Conservation (phyloP, 345 rosid species). For the Salix udensis region DNA sequence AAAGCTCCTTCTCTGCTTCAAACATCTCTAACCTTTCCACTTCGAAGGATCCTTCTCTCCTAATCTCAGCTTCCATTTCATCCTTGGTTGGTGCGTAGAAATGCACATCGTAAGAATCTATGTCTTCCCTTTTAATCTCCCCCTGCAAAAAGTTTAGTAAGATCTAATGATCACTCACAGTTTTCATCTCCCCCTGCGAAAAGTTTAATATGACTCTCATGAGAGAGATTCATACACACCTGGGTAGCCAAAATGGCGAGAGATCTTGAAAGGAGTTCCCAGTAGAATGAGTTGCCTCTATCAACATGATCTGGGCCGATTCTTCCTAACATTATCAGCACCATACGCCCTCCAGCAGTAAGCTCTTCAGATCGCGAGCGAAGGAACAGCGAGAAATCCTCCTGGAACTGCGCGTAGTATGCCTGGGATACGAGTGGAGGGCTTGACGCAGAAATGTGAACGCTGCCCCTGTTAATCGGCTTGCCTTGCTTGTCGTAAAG, state of each 20-base stretch:
- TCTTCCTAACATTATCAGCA: slow-evolving; percentile 67
- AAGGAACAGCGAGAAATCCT: slow-evolving; percentile 69
- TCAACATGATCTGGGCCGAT: slow-evolving; percentile 57
- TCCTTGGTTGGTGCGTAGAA: slow-evolving; percentile 67
- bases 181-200: no score
- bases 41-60: slow-evolving; percentile 55
- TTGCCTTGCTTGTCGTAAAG: slow-evolving; percentile 61
- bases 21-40: slow-evolving; percentile 49
- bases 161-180: no score
- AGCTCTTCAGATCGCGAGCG: slow-evolving; percentile 58
- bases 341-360: slow-evolving; percentile 55
- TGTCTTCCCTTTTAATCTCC: slow-evolving; percentile 54
- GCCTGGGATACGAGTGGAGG: slow-evolving; percentile 59
- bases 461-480: slow-evolving; percentile 64
- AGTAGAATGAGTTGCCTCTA: slow-evolving; percentile 78
- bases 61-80: slow-evolving; percentile 63
- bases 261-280: slow-evolving; percentile 69
- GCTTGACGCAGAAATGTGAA: slow-evolving; percentile 59
- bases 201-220: not conserved
- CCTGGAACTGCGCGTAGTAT: slow-evolving; percentile 60
- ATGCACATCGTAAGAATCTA: slow-evolving; percentile 67
- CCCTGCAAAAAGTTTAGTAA: slow-evolving; percentile 35
- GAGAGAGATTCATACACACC: slow-evolving; percentile 23
- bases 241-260: slow-evolving; percentile 46
- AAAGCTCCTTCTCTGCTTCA: slow-evolving; percentile 30